These are phyloP conservation scores for Fusarium pseudograminearum DNA, from an alignment of 2,329 filamentous ascomycete species.

Conservation along the genomic window DNA sequence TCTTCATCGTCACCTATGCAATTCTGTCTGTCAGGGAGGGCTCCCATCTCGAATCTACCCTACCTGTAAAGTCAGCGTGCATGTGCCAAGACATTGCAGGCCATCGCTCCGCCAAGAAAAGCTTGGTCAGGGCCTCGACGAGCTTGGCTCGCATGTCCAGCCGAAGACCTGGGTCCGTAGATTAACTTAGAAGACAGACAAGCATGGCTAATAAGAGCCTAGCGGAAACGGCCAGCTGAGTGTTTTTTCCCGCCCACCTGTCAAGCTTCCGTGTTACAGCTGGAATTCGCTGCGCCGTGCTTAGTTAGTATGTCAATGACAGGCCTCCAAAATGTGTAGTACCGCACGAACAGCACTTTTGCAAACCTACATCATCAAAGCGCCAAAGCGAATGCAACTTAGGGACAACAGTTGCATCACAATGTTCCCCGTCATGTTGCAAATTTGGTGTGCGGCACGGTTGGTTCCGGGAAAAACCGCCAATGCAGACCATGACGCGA, in stretches of 20 bases:
- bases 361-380: not conserved
- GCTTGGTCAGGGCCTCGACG: conserved; percentile 46
- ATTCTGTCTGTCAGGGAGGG: not conserved
- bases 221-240: conserved; percentile 21
- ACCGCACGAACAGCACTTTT: not conserved
- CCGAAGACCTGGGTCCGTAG: conserved; percentile 24
- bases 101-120: conserved; percentile 49
- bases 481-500: conserved; percentile 16
- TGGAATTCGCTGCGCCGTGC: not conserved
- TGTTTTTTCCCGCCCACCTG: not conserved
- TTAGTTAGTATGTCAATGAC: not conserved
- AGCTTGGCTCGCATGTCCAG: conserved; percentile 42
- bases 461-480: conserved; percentile 29
- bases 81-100: conserved; percentile 44
- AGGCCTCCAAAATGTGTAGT: not conserved
- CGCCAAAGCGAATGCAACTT: not conserved
- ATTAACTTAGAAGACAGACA: conserved; percentile 16
- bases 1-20: not conserved
- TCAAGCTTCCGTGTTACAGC: conserved; percentile 5
- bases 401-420: not conserved
- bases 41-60: conserved; percentile 31
- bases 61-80: conserved; percentile 34
- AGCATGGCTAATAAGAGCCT: conserved; percentile 4
- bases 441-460: conserved; percentile 28
- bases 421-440: conserved; percentile 9